Base-by-base conservation (phyloP, 176 grass and related monocot genomes). In the Musa schizocarpa region DNA sequence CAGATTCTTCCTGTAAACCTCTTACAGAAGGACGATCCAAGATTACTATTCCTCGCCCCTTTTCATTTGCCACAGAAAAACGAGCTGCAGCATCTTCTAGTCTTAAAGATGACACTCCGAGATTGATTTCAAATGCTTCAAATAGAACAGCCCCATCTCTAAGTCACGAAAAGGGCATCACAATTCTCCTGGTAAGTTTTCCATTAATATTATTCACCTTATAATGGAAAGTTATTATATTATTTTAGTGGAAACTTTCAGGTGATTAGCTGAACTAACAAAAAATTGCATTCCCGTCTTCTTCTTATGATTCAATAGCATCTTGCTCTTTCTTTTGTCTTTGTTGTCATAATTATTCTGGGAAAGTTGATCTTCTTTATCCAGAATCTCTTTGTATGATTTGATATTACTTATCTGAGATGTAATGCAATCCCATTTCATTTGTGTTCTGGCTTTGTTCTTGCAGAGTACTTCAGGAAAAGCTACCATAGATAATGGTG, bases 21-120 rank as follows among this genome's bases (percentile, higher is more conserved):
- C 24, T 68, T 16, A 4, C 24, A 48, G 65, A 48, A 68, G 27
- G 24, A 16, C 65, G 23, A 25, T 68, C 65, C 2, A 68, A 68
- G 24, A 16, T 68, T 68, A 68, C 65, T 14, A 17, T 68, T 68
- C 26, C 65, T 34, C 26, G 26, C 11, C 65, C 65, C 11, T 68
- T 68, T 68, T 68, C 65, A 34, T 68, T 68, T 68, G 65, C 65
- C 11, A 68, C 65, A 34, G 65, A 68, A 13, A 68, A 68, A 34
- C 11, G 65, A 68, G 9, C 65, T 68, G 13, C 65, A 34, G 11
- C 24, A 34, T 25, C 65, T 68, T 43, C 25, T 68, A 26, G 11
- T 68, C 27, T 68, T 34, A 68, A 13, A 43, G 65, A 16, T 43
- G 16, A 43, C 27, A 68, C 23, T 19, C 24, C 27, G 48, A 29